Evolutionary conservation across 1,284 basidiomycete species (phyloP).

Genomic region (Somion occarium): DNA sequence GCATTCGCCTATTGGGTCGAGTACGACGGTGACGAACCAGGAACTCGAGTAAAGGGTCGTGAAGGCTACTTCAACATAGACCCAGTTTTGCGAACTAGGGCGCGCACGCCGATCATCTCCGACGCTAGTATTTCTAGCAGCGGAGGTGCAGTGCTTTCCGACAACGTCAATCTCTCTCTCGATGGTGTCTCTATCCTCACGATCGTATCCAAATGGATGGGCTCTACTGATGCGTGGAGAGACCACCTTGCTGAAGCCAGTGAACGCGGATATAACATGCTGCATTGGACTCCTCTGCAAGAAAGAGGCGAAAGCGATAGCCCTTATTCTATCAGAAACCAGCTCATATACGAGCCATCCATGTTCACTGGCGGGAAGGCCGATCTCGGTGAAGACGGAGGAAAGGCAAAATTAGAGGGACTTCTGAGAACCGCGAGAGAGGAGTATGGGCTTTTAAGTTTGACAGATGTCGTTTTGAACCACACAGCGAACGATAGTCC

Average conservation of each 20-base stretch:
- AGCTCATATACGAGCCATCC: constrained; percentile 74
- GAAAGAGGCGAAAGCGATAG: constrained; percentile 84
- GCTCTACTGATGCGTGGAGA: constrained; percentile 71
- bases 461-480: constrained; percentile 94
- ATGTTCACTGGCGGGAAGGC: constrained; percentile 52
- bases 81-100: constrained; percentile 74
- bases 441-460: constrained; percentile 80
- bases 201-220: constrained; percentile 97
- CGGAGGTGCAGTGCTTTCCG: constrained; percentile 42
- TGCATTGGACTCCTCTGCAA: constrained; percentile 93
- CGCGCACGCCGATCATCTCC: constrained; percentile 66
- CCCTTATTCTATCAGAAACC: constrained; percentile 89
- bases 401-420: constrained; percentile 53
- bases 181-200: constrained; percentile 86
- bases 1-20: constrained; percentile 94
- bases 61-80: constrained; percentile 96
- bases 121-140: constrained; percentile 46
- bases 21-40: constrained; percentile 63
- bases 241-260: constrained; percentile 78
- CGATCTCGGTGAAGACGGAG: constrained; percentile 44
- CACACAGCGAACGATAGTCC: constrained; percentile 91
- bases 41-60: constrained; percentile 68
- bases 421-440: constrained; percentile 67
- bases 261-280: constrained; percentile 90
- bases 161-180: constrained; percentile 66